A percentile compares a stretch with the other conserved stretches of the same genome.
Evolutionary conservation across 2,329 filamentous ascomycete genomes (phyloP).

Genomic region (Monosporascus sp.): DNA sequence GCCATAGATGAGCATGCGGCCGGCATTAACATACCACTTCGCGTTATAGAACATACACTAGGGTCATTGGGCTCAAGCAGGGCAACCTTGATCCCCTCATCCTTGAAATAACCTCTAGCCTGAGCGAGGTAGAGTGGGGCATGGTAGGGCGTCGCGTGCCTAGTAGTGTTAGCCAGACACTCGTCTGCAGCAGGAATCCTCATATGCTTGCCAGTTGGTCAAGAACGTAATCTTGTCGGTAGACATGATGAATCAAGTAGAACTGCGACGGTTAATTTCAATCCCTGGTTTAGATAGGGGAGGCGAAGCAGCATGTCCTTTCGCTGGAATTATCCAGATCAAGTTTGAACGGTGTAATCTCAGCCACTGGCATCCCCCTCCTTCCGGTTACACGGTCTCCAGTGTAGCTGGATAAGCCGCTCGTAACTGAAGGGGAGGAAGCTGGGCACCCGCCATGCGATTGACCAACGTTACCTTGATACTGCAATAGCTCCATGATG

Average conservation of each 20-base stretch:
- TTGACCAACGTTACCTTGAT: slow-evolving; percentile 37
- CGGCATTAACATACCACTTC: background rate
- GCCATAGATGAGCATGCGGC: slow-evolving; percentile 3
- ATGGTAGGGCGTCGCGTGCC: slow-evolving; percentile 79
- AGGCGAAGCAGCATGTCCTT: slow-evolving; percentile 74
- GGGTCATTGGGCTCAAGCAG: slow-evolving; percentile 74
- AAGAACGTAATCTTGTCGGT: slow-evolving; percentile 83
- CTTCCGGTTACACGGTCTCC: slow-evolving; percentile 3
- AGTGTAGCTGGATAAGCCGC: slow-evolving; percentile 4
- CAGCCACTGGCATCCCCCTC: slow-evolving; percentile 13
- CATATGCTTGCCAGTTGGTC: slow-evolving; percentile 65
- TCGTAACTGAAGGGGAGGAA: slow-evolving; percentile 24
- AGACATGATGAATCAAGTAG: slow-evolving; percentile 56
- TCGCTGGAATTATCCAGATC: slow-evolving; percentile 85
- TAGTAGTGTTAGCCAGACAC: slow-evolving; percentile 28
- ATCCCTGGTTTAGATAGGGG: slow-evolving; percentile 21
- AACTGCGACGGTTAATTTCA: slow-evolving; percentile 43
- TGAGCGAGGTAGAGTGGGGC: slow-evolving; percentile 73
- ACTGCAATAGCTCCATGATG: slow-evolving; percentile 30
- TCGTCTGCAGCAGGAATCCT: slow-evolving; percentile 4
- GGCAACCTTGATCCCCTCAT: slow-evolving; percentile 73
- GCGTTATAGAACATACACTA: slow-evolving; percentile 43
- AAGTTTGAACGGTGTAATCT: slow-evolving; percentile 51
- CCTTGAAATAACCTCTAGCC: slow-evolving; percentile 67
- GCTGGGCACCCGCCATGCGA: slow-evolving; percentile 32